Evolutionary conservation across 257 asterid genomes (phyloP).

Genomic region (Pogostemon cablin): DNA sequence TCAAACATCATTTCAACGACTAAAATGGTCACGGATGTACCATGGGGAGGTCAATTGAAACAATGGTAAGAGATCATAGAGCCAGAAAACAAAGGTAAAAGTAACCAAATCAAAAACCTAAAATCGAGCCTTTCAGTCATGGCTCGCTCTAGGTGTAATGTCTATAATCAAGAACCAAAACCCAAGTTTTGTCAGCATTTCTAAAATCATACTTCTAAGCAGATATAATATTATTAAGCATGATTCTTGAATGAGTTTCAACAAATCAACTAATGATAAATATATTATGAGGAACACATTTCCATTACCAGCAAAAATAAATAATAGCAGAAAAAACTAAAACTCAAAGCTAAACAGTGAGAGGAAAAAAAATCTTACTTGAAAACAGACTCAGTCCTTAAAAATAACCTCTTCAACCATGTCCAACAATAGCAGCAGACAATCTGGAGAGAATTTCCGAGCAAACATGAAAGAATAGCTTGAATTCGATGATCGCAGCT

Average conservation of each 20-base stretch:
- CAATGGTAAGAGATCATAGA: background rate
- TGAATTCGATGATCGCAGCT: constrained; percentile 53
- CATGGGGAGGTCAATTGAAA: background rate
- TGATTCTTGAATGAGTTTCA: background rate
- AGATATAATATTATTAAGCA: background rate
- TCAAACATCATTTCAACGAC: background rate
- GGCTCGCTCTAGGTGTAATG: background rate
- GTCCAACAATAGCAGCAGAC: constrained; percentile 62
- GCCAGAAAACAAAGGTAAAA: background rate
- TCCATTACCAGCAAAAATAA: background rate
- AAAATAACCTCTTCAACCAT: constrained; percentile 56
- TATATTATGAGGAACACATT: background rate
- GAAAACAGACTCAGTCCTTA: constrained; percentile 43
- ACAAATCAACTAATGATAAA: background rate
- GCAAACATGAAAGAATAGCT: constrained; percentile 62
- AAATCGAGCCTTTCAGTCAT: background rate
- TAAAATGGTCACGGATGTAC: background rate
- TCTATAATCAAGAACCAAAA: background rate
- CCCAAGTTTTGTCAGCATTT: background rate
- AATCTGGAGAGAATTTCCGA: constrained; percentile 70
- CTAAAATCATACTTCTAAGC: background rate
- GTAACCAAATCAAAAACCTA: background rate
- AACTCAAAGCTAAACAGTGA: background rate
- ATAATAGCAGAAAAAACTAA: background rate
- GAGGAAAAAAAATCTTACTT: constrained; percentile 36